A percentile compares a stretch with the other conserved stretches of the same genome.
Evolutionary conservation across 805 yeast genomes (phyloP).

Genomic region (Ogataea corticis): DNA sequence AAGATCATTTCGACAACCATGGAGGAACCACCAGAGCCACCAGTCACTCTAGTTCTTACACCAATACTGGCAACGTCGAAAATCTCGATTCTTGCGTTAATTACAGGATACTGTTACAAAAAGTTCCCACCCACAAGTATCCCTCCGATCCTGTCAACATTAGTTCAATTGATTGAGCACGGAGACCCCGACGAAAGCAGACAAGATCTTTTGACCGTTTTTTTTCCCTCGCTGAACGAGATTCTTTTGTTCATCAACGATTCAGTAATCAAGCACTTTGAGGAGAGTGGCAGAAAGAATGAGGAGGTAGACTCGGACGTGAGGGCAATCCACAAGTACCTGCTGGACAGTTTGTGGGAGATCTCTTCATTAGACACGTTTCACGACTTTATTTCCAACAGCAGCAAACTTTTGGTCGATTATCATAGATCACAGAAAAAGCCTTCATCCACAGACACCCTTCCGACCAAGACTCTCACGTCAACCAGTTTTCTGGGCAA

Average conservation of each 20-base stretch:
- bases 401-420: constrained; percentile 36
- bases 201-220: constrained; percentile 18
- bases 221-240: constrained; percentile 29
- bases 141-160: constrained; percentile 40
- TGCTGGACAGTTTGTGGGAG: constrained; percentile 45
- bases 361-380: constrained; percentile 50
- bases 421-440: constrained; percentile 12
- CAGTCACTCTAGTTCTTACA: constrained; percentile 30
- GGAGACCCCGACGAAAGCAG: constrained; percentile 10
- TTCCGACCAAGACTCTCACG: constrained; percentile 31
- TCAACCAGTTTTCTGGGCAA: constrained; percentile 45
- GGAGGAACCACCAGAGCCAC: constrained; percentile 12
- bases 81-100: constrained; percentile 48
- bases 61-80: constrained; percentile 54
- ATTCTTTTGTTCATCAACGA: constrained; percentile 19
- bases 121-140: constrained; percentile 39
- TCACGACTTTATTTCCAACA: constrained; percentile 38
- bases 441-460: constrained; percentile 16
- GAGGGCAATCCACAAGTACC: constrained; percentile 30
- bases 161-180: constrained; percentile 45
- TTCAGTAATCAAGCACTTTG: constrained; percentile 12
- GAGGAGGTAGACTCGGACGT: constrained; percentile 25
- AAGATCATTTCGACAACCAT: background rate
- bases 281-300: constrained; percentile 1
- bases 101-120: constrained; percentile 47